These are phyloP conservation scores for Solanum pimpinellifolium DNA, from an alignment of 257 asterid genomes.

Conservation along the genomic window DNA sequence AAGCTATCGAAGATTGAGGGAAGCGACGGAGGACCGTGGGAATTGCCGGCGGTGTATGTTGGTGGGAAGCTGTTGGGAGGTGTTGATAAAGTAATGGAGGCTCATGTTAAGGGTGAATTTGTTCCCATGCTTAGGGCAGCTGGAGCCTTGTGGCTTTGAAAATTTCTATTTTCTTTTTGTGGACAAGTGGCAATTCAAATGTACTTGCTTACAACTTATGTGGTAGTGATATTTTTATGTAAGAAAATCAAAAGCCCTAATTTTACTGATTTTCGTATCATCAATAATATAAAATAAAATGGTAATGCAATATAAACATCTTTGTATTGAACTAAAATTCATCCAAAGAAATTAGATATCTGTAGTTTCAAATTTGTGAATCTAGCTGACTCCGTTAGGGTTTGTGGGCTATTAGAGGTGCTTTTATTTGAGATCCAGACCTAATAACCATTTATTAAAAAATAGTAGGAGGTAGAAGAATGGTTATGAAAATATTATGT, in stretches of 20 bases:
- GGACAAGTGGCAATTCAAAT: not conserved
- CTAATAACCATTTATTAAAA: too few relatives aligned
- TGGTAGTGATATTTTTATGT: too few relatives aligned
- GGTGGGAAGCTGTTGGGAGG: not conserved
- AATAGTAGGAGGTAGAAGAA: too few relatives aligned
- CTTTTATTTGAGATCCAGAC: too few relatives aligned
- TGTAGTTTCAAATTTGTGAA: not conserved
- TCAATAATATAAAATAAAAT: not conserved
- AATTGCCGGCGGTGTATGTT: not conserved
- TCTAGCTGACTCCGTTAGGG: too few relatives aligned
- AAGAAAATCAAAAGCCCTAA: not conserved
- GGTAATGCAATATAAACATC: not conserved
- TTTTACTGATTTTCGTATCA: not conserved
- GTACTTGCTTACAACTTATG: not conserved
- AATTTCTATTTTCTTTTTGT: not conserved
- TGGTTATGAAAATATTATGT: too few relatives aligned
- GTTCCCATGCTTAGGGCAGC: constrained; percentile 55
- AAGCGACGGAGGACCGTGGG: too few relatives aligned
- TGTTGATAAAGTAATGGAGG: constrained; percentile 37
- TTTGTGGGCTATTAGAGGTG: too few relatives aligned
- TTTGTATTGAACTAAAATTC: not conserved
- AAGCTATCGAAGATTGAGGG: not conserved
- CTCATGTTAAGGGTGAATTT: constrained; percentile 38
- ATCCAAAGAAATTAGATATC: not conserved
- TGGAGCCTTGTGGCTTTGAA: constrained; percentile 51